These are phyloP conservation scores for Intubia oerlemansii DNA, from an alignment of 2,329 filamentous ascomycete species.

Conservation along the genomic window DNA sequence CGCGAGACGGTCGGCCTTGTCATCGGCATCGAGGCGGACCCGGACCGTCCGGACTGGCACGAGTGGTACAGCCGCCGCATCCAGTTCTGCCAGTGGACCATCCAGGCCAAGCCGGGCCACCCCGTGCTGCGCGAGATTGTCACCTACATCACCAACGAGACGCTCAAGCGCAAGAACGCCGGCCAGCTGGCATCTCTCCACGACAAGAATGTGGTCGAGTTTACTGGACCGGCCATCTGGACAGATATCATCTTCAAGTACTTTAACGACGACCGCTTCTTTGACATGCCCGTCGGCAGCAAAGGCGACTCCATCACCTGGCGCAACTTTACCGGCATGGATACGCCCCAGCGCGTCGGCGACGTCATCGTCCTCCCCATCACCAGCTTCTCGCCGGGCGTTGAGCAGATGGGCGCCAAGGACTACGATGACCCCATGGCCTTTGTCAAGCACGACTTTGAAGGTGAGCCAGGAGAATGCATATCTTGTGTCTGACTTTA, in stretches of 20 bases:
- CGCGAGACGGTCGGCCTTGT: constrained; percentile 64
- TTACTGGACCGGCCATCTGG: constrained; percentile 87
- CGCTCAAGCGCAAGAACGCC: constrained; percentile 47
- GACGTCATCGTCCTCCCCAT: constrained; percentile 90
- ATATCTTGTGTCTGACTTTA: neutral
- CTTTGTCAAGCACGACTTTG: constrained; percentile 92
- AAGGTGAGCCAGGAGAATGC: too few species aligned
- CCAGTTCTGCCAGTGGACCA: constrained; percentile 99
- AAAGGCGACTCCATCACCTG: constrained; percentile 60
- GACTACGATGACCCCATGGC: constrained; percentile 87
- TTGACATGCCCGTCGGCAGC: constrained; percentile 51
- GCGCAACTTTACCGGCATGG: constrained; percentile 77
- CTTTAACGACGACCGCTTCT: constrained; percentile 80
- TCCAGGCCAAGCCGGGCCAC: constrained; percentile 86
- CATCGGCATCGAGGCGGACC: constrained; percentile 89
- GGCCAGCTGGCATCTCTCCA: constrained; percentile 38
- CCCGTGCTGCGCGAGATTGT: constrained; percentile 80
- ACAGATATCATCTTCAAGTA: constrained; percentile 83
- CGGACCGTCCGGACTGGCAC: constrained; percentile 77
- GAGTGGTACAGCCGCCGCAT: constrained; percentile 93
- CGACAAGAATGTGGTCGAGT: constrained; percentile 68
- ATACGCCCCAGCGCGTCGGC: constrained; percentile 62
- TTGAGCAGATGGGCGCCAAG: constrained; percentile 78
- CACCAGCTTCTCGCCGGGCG: constrained; percentile 90
- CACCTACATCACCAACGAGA: constrained; percentile 63